Percentiles rank a stretch among this genome's conserved stretches.
These are phyloP conservation scores for Metschnikowia dekortorum DNA, from an alignment of 805 yeast genomes.

Conservation along the genomic window DNA sequence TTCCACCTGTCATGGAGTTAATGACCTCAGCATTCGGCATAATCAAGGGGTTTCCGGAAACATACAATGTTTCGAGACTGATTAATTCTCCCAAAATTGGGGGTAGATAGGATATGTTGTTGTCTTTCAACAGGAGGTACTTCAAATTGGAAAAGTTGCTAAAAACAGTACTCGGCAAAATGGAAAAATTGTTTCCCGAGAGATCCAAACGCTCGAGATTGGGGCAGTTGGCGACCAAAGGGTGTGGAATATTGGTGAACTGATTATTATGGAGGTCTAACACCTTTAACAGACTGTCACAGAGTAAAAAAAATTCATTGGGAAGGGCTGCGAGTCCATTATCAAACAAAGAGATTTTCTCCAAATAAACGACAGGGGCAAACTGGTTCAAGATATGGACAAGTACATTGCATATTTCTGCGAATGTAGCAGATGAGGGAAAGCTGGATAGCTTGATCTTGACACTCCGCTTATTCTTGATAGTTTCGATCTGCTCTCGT, in stretches of 20 bases:
- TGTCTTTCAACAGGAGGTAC: conserved; percentile 59
- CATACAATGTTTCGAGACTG: conserved; percentile 53
- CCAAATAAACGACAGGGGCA: conserved; percentile 9
- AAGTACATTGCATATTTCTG: conserved; percentile 12
- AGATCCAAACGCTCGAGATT: conserved; percentile 63
- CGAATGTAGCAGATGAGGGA: conserved; percentile 8
- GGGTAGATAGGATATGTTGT: conserved; percentile 53
- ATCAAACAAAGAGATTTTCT: conserved; percentile 9
- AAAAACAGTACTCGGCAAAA: conserved; percentile 43
- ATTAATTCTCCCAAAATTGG: conserved; percentile 48
- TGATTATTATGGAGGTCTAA: conserved; percentile 64
- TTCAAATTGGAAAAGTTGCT: conserved; percentile 42
- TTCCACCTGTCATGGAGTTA: conserved; percentile 42
- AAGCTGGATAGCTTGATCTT: conserved; percentile 11
- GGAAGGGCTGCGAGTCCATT: conserved; percentile 11
- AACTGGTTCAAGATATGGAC: conserved; percentile 5
- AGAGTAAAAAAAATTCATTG: conserved; percentile 8
- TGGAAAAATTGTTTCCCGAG: conserved; percentile 49
- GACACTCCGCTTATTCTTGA: conserved; percentile 11
- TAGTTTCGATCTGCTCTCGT: conserved; percentile 10
- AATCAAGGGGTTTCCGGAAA: conserved; percentile 58
- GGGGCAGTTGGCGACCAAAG: conserved; percentile 28
- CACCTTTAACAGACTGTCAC: conserved; percentile 29
- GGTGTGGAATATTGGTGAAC: conserved; percentile 49
- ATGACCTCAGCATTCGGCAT: conserved; percentile 39